Evolutionary conservation across 2,329 filamentous ascomycete genomes (phyloP).

Genomic region (Scedosporium apiospermum): DNA sequence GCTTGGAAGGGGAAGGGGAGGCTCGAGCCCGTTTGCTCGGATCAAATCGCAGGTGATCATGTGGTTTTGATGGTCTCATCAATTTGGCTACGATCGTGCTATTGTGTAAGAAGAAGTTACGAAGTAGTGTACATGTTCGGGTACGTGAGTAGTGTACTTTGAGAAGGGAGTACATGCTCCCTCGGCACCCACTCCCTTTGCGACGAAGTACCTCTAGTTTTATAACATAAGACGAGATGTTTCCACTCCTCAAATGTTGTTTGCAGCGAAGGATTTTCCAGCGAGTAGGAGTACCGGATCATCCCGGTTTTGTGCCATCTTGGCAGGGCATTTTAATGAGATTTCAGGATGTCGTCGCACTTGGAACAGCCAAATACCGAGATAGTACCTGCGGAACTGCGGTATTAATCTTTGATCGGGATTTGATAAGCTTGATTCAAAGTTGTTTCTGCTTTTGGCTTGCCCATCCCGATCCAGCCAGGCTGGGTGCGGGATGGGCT

Average conservation of each 20-base stretch:
- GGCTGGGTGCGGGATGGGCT: not conserved
- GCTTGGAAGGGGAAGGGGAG: not conserved
- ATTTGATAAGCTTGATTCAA: too few relatives aligned
- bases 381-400: not conserved
- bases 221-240: not conserved
- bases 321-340: not conserved
- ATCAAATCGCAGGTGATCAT: not conserved
- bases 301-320: not conserved
- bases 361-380: too few relatives aligned
- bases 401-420: not conserved
- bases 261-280: not conserved
- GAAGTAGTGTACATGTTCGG: too few relatives aligned
- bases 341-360: not conserved
- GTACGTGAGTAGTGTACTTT: too few relatives aligned
- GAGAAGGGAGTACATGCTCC: not conserved
- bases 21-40: not conserved
- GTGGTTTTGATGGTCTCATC: not conserved
- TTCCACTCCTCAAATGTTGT: not conserved
- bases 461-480: not conserved
- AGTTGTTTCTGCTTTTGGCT: not conserved
- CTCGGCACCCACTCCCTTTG: not conserved
- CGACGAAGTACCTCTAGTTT: not conserved
- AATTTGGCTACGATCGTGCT: not conserved
- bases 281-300: not conserved
- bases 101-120: not conserved